phyloP scores from a whole-genome alignment of 2,329 filamentous ascomycete genomes.

The Sphaerulina vaccinii region DNA sequence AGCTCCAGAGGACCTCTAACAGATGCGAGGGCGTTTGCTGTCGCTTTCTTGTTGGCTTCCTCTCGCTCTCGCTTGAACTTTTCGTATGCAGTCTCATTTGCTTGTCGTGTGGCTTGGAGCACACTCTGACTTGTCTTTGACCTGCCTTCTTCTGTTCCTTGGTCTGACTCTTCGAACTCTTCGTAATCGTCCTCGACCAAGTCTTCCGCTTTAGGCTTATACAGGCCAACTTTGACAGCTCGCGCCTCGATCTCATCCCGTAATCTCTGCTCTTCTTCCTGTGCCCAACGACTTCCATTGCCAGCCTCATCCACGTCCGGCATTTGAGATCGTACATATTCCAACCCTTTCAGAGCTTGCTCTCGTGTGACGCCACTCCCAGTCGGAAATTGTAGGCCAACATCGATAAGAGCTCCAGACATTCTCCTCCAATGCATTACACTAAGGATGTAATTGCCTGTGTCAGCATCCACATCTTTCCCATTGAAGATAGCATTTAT shows the following conservation, averaged over 20 bases:
- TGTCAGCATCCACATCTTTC: conserved; percentile 33
- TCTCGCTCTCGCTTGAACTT: conserved; percentile 30
- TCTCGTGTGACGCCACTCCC: conserved; percentile 28
- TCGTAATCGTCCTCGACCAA: conserved; percentile 14
- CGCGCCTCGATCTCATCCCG: conserved; percentile 33
- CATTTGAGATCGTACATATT: conserved; percentile 35
- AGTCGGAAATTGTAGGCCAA: conserved; percentile 35
- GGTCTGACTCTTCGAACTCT: conserved; percentile 24
- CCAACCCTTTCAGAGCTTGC: conserved; percentile 34
- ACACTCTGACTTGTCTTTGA: conserved; percentile 32
- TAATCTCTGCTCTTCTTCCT: conserved; percentile 35
- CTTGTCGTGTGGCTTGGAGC: conserved; percentile 29
- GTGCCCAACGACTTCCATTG: conserved; percentile 36
- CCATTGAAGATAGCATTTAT: conserved; percentile 36
- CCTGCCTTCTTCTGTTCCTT: conserved; percentile 30
- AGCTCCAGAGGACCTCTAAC: conserved; percentile 35
- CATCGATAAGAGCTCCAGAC: conserved; percentile 40
- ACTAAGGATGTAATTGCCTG: conserved; percentile 39
- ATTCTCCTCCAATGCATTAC: conserved; percentile 40
- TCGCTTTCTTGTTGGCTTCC: conserved; percentile 22
- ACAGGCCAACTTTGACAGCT: conserved; percentile 38
- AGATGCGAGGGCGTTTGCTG: conserved; percentile 24
- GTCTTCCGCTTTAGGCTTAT: conserved; percentile 30
- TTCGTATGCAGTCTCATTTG: conserved; percentile 33
- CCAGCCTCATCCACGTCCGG: conserved; percentile 38